Conservation (phyloP, 2,329 filamentous ascomycete species). For the Colletotrichum noveboracense region DNA sequence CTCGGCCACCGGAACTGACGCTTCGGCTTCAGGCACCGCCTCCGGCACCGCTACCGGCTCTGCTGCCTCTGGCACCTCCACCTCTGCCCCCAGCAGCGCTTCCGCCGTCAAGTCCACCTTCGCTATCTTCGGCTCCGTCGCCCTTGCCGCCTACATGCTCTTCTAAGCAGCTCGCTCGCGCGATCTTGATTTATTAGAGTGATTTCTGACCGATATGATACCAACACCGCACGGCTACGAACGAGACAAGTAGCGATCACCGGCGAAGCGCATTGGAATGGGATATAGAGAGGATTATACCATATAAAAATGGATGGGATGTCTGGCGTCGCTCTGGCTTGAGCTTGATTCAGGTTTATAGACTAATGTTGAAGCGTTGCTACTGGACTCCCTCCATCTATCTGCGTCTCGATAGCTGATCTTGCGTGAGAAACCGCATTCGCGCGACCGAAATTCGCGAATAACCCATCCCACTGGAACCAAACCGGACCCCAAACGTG, state of each 20-base stretch:
- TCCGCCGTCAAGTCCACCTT: slow-evolving; percentile 18
- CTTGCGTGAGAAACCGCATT: neutral
- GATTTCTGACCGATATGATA: slow-evolving; percentile 20
- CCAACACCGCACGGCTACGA: slow-evolving; percentile 15
- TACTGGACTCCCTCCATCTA: slow-evolving; percentile 22
- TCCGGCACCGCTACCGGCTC: slow-evolving; percentile 10
- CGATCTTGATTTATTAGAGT: slow-evolving; percentile 6
- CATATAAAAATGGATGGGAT: slow-evolving; percentile 17
- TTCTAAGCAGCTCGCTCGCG: slow-evolving; percentile 5
- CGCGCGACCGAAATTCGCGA: neutral
- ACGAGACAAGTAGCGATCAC: neutral
- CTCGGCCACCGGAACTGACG: slow-evolving; percentile 5
- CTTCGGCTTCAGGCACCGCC: neutral
- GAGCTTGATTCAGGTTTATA: slow-evolving; percentile 7
- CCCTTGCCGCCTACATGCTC: slow-evolving; percentile 21
- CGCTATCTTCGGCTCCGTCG: slow-evolving; percentile 19
- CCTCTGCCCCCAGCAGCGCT: slow-evolving; percentile 8
- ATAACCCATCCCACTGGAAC: neutral
- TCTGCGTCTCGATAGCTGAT: neutral
- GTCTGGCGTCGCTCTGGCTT: slow-evolving; percentile 11
- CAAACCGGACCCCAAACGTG: neutral
- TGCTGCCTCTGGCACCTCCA: slow-evolving; percentile 8
- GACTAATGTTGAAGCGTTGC: slow-evolving; percentile 21
- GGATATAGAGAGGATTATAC: slow-evolving; percentile 1
- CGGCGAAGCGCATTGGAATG: neutral